A percentile compares a stretch with the other conserved stretches of the same genome.
phyloP scores from a whole-genome alignment of 2,329 filamentous ascomycete species.

The Alternaria burnsii region DNA sequence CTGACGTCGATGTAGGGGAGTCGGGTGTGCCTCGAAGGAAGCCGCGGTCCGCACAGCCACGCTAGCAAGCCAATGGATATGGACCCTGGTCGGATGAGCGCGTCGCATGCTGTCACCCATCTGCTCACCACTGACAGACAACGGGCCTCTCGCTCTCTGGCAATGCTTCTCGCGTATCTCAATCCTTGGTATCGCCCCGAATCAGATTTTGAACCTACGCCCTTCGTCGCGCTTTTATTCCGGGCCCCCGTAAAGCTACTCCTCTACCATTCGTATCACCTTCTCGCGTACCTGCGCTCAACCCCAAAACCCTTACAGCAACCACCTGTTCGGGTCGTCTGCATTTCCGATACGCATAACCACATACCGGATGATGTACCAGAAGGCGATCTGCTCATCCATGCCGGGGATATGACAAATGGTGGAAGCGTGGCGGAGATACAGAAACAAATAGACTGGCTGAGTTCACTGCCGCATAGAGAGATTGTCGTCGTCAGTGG shows the following conservation, averaged over 20 bases:
- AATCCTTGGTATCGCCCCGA: conserved; percentile 37
- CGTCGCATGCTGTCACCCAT: conserved; percentile 6
- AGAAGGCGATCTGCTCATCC: conserved; percentile 83
- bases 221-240: conserved; percentile 69
- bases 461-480: conserved; percentile 74
- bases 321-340: conserved; percentile 76
- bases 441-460: conserved; percentile 85
- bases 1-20: neutral
- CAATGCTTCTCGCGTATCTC: conserved; percentile 42
- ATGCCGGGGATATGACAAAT: conserved; percentile 86
- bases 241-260: conserved; percentile 72
- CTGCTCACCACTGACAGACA: conserved; percentile 1
- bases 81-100: conserved; percentile 6
- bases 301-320: conserved; percentile 65
- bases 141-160: conserved; percentile 7
- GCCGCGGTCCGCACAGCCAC: conserved; percentile 20
- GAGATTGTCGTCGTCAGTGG: conserved; percentile 86
- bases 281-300: conserved; percentile 74
- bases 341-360: conserved; percentile 89
- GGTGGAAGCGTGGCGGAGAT: conserved; percentile 76
- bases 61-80: conserved; percentile 12
- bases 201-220: conserved; percentile 55
- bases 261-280: conserved; percentile 68
- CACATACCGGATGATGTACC: conserved; percentile 69
- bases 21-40: conserved; percentile 10